phyloP scores from a whole-genome alignment of 1,284 basidiomycete species.

The Pyrrhoderma noxium region DNA sequence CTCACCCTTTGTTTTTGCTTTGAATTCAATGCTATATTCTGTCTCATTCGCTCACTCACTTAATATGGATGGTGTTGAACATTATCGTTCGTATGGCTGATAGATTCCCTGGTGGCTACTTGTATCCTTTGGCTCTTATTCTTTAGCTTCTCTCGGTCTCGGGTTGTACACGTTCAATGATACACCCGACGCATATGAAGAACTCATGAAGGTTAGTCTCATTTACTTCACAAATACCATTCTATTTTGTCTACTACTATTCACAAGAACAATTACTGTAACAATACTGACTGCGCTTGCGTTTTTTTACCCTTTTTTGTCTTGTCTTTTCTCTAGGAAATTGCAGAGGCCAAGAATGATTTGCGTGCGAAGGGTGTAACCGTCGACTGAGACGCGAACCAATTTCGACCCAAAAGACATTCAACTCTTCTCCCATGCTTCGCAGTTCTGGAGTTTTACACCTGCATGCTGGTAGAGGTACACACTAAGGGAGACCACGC shows the following conservation, averaged over 20 bases:
- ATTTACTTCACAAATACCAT: neutral
- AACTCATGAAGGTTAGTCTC: slow-evolving; percentile 34
- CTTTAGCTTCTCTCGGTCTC: slow-evolving; percentile 40
- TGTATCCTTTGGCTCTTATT: slow-evolving; percentile 44
- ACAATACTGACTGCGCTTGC: too few species aligned
- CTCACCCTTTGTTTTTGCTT: neutral
- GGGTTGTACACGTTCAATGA: slow-evolving; percentile 44
- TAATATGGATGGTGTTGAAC: too few species aligned
- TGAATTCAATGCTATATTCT: too few species aligned
- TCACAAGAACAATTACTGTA: neutral
- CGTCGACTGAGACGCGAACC: slow-evolving; percentile 36
- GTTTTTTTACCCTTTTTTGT: too few species aligned
- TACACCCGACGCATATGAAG: slow-evolving; percentile 45
- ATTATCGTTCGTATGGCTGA: too few species aligned
- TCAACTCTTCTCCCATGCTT: neutral
- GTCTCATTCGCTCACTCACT: too few species aligned
- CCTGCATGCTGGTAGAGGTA: neutral
- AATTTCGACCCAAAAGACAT: too few species aligned
- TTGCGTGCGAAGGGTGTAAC: slow-evolving; percentile 41
- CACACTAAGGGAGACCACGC: neutral
- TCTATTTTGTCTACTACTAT: neutral
- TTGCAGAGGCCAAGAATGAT: slow-evolving; percentile 43
- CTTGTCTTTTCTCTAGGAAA: slow-evolving; percentile 28
- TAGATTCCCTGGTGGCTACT: slow-evolving; percentile 48
- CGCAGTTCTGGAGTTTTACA: too few species aligned